Conservation (phyloP, 2,329 filamentous ascomycete species). For the Leptographium flavum region DNA sequence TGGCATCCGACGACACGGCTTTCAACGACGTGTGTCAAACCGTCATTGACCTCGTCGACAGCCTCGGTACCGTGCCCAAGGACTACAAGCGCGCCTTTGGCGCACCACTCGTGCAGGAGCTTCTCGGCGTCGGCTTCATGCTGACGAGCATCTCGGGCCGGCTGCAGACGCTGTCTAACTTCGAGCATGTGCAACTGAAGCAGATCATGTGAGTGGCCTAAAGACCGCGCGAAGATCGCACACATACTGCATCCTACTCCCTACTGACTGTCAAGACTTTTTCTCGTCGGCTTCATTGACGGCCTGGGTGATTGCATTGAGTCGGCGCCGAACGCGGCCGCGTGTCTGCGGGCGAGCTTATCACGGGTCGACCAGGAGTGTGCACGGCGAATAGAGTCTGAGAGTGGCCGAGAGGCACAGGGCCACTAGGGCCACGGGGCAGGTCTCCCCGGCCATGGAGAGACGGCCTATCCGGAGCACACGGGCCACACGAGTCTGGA, state of each 20-base stretch:
- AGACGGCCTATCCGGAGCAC: too few relatives aligned
- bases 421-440: too few relatives aligned
- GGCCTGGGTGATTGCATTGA: neutral
- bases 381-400: neutral
- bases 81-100: constrained; percentile 2
- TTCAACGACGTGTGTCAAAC: neutral
- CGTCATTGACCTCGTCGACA: neutral
- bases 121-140: neutral
- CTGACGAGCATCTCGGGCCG: neutral
- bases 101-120: neutral
- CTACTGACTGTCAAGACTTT: too few relatives aligned
- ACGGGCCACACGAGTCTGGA: too few relatives aligned
- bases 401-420: too few relatives aligned
- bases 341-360: neutral
- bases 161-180: neutral
- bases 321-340: neutral
- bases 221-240: too few relatives aligned
- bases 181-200: neutral
- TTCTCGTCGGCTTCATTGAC: neutral
- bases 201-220: neutral
- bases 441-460: too few relatives aligned
- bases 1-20: neutral
- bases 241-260: too few relatives aligned
- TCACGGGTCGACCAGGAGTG: neutral
- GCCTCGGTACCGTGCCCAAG: neutral